Conservation (phyloP, 2,329 filamentous ascomycete species). For the Lecanicillium sp. region DNA sequence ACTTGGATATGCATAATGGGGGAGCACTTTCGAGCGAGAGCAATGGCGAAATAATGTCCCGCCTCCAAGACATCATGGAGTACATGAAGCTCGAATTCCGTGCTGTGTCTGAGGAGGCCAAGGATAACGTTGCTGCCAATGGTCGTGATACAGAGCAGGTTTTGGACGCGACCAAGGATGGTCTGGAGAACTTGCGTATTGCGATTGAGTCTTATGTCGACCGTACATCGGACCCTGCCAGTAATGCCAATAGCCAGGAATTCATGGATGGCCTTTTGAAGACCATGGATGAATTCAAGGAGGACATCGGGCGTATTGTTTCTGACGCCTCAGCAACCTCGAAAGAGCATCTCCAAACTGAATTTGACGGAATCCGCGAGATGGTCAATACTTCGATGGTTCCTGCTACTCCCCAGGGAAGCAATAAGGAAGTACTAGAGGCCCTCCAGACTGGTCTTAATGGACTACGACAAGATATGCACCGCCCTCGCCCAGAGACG, state of each 20-base stretch:
- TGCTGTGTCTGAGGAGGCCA: conserved; percentile 53
- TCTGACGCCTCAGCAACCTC: conserved; percentile 38
- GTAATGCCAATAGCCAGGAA: conserved; percentile 65
- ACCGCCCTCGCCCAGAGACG: conserved; percentile 58
- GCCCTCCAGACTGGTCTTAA: conserved; percentile 66
- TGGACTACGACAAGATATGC: conserved; percentile 66
- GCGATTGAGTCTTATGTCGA: conserved; percentile 80
- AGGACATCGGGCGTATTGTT: conserved; percentile 59
- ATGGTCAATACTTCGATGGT: conserved; percentile 64
- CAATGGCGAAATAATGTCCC: conserved; percentile 42
- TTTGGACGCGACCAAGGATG: conserved; percentile 79
- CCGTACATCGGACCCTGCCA: conserved; percentile 52
- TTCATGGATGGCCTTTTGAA: conserved; percentile 61
- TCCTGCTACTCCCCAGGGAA: conserved; percentile 41
- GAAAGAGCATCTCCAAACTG: conserved; percentile 66
- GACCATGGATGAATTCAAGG: conserved; percentile 58
- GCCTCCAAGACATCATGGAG: conserved; percentile 58
- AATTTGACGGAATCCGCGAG: conserved; percentile 75
- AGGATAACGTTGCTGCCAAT: conserved; percentile 71
- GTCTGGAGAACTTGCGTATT: conserved; percentile 67
- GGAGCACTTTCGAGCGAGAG: conserved; percentile 31
- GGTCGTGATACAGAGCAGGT: conserved; percentile 82
- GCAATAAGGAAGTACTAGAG: conserved; percentile 60
- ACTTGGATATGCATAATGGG: conserved; percentile 36
- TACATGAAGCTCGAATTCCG: conserved; percentile 51